Evolutionary conservation across 179 eudicot species (phyloP).

Genomic region (Silene noctiflora): DNA sequence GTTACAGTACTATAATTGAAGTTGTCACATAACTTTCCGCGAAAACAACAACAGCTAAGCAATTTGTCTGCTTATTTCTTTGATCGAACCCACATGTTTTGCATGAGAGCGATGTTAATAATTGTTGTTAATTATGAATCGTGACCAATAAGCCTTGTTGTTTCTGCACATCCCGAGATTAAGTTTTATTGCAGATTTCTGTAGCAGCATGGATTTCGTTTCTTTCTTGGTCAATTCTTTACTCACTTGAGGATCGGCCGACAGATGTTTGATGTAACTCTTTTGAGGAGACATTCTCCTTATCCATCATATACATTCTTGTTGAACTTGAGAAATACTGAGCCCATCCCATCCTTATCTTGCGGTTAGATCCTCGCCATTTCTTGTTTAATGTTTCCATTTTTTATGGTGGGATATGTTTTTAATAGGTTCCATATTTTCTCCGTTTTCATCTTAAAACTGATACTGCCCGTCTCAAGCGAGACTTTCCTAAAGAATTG

Average conservation of each 20-base stretch:
- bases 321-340: no score
- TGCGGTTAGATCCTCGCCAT: no score
- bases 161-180: no score
- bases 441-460: no score
- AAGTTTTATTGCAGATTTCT: no score
- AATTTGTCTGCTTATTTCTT: constrained; percentile 1
- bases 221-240: neutral
- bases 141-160: neutral
- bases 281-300: neutral
- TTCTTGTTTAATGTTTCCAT: no score
- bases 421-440: no score
- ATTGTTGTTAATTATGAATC: neutral
- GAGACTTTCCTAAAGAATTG: neutral
- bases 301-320: neutral
- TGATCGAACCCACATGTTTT: neutral
- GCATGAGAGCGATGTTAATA: neutral
- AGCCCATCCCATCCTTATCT: no score
- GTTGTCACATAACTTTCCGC: neutral
- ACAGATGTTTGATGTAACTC: neutral
- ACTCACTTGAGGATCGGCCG: neutral
- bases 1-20: neutral
- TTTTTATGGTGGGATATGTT: no score
- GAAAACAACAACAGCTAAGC: neutral
- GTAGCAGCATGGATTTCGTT: no score
- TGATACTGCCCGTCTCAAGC: no score